phyloP scores from a whole-genome alignment of 352 stramenopile species.

The Globisporangium viniferum region DNA sequence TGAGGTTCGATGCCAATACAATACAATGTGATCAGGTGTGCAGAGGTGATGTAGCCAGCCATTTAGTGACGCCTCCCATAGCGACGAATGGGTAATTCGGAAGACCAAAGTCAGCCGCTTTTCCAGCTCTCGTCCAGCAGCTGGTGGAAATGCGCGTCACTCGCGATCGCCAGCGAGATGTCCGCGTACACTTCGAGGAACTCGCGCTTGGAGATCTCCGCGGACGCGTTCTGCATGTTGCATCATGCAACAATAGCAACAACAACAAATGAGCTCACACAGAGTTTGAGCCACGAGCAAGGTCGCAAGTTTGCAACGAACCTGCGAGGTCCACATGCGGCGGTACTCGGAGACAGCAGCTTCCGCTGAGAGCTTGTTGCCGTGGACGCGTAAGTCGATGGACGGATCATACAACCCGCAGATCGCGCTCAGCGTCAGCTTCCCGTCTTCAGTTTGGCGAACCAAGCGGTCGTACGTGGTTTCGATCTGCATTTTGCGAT shows the following conservation, averaged over 20 bases:
- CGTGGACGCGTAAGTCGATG: constrained; percentile 57
- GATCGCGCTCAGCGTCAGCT: constrained; percentile 45
- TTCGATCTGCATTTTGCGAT: constrained; percentile 37
- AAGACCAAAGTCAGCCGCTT: constrained; percentile 12
- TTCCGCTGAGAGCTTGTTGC: constrained; percentile 29
- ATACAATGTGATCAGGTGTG: no score
- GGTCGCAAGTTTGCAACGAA: constrained; percentile 15
- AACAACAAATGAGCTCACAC: not conserved
- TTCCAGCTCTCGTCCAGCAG: constrained; percentile 71
- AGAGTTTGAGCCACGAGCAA: not conserved
- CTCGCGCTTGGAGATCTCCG: constrained; percentile 43
- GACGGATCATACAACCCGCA: constrained; percentile 47
- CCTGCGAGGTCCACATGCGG: constrained; percentile 36
- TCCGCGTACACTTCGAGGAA: constrained; percentile 77
- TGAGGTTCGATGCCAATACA: no score
- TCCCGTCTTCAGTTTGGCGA: constrained; percentile 23
- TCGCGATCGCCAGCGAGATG: constrained; percentile 53
- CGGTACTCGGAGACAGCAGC: constrained; percentile 42
- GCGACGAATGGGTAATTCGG: no score
- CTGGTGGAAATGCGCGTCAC: constrained; percentile 62
- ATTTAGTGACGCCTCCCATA: no score
- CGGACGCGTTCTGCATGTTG: not conserved
- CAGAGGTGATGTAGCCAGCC: no score
- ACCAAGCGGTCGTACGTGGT: constrained; percentile 43
- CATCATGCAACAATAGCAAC: constrained; percentile 4